Percentiles rank a stretch among this genome's conserved stretches.
phyloP scores from a whole-genome alignment of 768 basidiomycete genomes.

The Clitopilus passeckerianus region DNA sequence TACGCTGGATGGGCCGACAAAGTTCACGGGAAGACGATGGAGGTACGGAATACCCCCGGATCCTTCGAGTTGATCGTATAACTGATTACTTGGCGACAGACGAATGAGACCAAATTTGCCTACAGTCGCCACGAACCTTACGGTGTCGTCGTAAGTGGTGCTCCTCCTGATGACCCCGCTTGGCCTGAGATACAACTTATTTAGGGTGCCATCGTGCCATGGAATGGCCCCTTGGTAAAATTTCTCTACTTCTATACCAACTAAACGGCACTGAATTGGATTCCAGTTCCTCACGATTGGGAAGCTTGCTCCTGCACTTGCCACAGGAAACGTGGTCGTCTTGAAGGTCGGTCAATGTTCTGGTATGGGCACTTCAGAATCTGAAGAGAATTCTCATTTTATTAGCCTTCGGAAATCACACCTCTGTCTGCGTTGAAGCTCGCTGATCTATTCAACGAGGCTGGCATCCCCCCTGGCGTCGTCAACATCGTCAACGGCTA shows the following conservation, averaged over 20 bases:
- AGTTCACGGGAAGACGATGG: constrained; percentile 69
- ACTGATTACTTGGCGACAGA: constrained; percentile 7
- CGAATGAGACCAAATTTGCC: constrained; percentile 18
- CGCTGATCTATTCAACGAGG: constrained; percentile 46
- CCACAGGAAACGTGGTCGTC: constrained; percentile 52
- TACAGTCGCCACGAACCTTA: constrained; percentile 47
- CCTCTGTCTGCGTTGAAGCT: constrained; percentile 52
- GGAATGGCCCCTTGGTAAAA: constrained; percentile 37
- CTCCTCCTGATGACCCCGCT: not conserved
- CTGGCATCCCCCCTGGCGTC: constrained; percentile 67
- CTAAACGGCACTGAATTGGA: not conserved
- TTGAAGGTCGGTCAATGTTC: constrained; percentile 31
- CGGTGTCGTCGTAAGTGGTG: constrained; percentile 32
- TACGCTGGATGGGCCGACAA: constrained; percentile 94
- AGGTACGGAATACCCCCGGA: constrained; percentile 22
- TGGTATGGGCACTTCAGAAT: not conserved
- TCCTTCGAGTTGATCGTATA: no score
- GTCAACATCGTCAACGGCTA: constrained; percentile 63
- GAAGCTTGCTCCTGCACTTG: constrained; percentile 23
- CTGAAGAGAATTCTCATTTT: not conserved
- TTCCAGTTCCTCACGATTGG: constrained; percentile 12
- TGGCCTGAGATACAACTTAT: not conserved
- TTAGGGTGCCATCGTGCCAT: constrained; percentile 46
- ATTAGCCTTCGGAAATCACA: constrained; percentile 57
- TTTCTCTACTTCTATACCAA: not conserved